A percentile compares a stretch with the other conserved stretches of the same genome.
These are phyloP conservation scores for Jamesozyma rosinii DNA, from an alignment of 805 yeast species.

Conservation along the genomic window DNA sequence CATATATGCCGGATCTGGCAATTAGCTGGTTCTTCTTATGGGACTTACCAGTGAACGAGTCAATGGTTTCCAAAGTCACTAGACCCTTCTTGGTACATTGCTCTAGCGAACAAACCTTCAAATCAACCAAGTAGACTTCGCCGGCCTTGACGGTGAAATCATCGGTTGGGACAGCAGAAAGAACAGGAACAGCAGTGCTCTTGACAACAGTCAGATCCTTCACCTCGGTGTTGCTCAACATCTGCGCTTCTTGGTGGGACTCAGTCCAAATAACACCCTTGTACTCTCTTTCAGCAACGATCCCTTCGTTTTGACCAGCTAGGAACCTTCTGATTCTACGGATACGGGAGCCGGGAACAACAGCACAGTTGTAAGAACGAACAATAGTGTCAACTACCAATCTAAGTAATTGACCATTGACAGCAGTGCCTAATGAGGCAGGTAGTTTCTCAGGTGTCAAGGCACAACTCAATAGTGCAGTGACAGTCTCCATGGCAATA, in stretches of 20 bases:
- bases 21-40: slow-evolving; percentile 43
- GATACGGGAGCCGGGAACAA: slow-evolving; percentile 87
- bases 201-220: slow-evolving; percentile 36
- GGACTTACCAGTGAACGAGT: slow-evolving; percentile 54
- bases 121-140: slow-evolving; percentile 79
- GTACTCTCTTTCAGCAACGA: slow-evolving; percentile 84
- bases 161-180: slow-evolving; percentile 64
- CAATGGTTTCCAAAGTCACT: slow-evolving; percentile 57
- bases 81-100: slow-evolving; percentile 52
- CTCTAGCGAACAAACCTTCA: slow-evolving; percentile 62
- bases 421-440: slow-evolving; percentile 35
- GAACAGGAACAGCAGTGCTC: slow-evolving; percentile 27
- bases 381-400: slow-evolving; percentile 79
- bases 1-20: slow-evolving; percentile 61
- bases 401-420: slow-evolving; percentile 67
- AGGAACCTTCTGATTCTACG: slow-evolving; percentile 87
- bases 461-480: slow-evolving; percentile 62
- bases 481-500: slow-evolving; percentile 81
- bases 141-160: slow-evolving; percentile 68
- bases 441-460: slow-evolving; percentile 71
- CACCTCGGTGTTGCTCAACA: slow-evolving; percentile 32
- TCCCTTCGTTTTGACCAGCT: slow-evolving; percentile 91
- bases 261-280: slow-evolving; percentile 89
- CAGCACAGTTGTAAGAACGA: slow-evolving; percentile 67
- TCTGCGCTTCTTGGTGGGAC: slow-evolving; percentile 59